Conservation (phyloP, 2,329 filamentous ascomycete species). For the Ceratocystiopsis sp. region DNA sequence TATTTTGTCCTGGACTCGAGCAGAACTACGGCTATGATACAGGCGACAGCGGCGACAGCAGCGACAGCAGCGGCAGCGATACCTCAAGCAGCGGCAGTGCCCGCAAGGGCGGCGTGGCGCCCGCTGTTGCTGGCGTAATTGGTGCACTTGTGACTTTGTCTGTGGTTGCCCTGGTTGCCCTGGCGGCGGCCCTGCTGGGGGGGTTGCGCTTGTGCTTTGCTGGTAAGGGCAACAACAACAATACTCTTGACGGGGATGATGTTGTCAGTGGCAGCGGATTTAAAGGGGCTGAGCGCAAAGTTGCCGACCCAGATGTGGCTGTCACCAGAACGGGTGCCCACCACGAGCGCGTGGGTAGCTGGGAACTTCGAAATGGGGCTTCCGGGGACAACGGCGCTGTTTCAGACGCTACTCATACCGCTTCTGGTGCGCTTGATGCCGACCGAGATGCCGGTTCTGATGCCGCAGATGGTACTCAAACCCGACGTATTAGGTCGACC, state of each 20-base stretch:
- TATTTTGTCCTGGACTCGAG: constrained; percentile 21
- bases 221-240: not conserved
- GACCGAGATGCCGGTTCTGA: constrained; percentile 9
- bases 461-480: constrained; percentile 3
- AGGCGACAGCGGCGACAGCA: not conserved
- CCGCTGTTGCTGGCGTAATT: constrained; percentile 27
- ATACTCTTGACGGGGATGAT: not conserved
- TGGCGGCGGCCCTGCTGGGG: constrained; percentile 8
- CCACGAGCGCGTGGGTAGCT: constrained; percentile 31
- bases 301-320: constrained; percentile 25
- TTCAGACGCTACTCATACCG: not conserved
- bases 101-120: constrained; percentile 12
- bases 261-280: constrained; percentile 19
- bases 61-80: not conserved
- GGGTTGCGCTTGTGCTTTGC: constrained; percentile 15
- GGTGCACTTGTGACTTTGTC: constrained; percentile 25
- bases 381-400: constrained; percentile 1
- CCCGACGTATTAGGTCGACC: constrained; percentile 9
- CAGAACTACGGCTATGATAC: constrained; percentile 2
- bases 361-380: constrained; percentile 23
- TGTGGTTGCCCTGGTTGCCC: constrained; percentile 14
- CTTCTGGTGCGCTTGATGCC: constrained; percentile 2
- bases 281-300: constrained; percentile 27
- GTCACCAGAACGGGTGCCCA: constrained; percentile 21
- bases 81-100: not conserved